Conservation (phyloP, 2,329 filamentous ascomycete species). For the Aspergillus sp. region DNA sequence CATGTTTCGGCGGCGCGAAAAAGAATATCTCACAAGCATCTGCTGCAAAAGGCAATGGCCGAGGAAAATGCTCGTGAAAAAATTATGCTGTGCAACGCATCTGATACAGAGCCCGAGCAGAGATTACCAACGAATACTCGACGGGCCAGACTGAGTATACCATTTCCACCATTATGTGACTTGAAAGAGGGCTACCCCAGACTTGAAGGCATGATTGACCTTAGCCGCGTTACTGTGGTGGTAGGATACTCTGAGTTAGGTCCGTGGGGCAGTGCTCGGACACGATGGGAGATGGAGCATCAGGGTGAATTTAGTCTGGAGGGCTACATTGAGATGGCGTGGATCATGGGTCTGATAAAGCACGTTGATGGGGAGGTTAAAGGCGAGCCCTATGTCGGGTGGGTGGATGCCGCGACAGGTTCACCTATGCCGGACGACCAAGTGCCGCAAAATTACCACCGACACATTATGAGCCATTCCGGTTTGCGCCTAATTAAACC, state of each 20-base stretch:
- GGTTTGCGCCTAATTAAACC: conserved; percentile 95
- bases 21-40: conserved; percentile 17
- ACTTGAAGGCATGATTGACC: conserved; percentile 40
- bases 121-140: not conserved
- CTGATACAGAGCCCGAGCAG: not conserved
- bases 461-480: conserved; percentile 76
- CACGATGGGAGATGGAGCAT: conserved; percentile 98
- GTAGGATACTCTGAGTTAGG: conserved; percentile 44
- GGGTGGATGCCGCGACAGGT: conserved; percentile 23
- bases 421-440: conserved; percentile 16
- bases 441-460: conserved; percentile 14
- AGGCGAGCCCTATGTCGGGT: conserved; percentile 92
- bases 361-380: conserved; percentile 95
- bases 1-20: conserved; percentile 22
- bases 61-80: conserved; percentile 20
- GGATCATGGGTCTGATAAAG: conserved; percentile 99
- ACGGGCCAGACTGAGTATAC: conserved; percentile 11
- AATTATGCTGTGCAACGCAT: not conserved
- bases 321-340: conserved; percentile 98
- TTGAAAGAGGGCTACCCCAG: conserved; percentile 7
- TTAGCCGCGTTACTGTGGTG: conserved; percentile 39
- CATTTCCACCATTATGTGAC: conserved; percentile 10
- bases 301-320: conserved; percentile 94
- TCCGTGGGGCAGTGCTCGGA: conserved; percentile 97
- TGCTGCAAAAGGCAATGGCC: conserved; percentile 23